Evolutionary conservation across 164 flowering plant species (phyloP), one percentile per base, ranked within the genome.

Genomic region (Stephania cephalantha): DNA sequence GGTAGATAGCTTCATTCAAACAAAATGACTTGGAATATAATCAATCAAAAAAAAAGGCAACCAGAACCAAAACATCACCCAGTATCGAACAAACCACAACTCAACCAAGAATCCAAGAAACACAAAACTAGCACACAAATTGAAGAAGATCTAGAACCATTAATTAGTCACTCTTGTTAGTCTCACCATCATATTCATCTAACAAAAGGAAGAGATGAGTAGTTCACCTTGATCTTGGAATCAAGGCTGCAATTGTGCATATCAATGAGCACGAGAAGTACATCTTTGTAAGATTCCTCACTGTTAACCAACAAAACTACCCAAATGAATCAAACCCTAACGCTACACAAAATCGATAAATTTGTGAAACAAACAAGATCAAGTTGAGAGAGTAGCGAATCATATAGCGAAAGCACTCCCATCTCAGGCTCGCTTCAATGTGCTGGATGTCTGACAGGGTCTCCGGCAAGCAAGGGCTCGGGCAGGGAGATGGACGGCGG

Each of bases 181-280:
- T 25, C 25, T 25, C 25, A 25, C 25, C 25, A 25, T 25, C 25
- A 25, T 25, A 25, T 25, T 25, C 25, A 25, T 25, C 25, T 25
- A 55, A n/a, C 12, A 0, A 61, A 9, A 5, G 17, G 70, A 53
- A 42, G 4, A 66, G 18, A 64, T 9, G n/a, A n/a, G 25, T 25
- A 77, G 74, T 85, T 90, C 96, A 89, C 87, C 83, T 86, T 91
- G 79, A 95, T 90, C 75, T 87, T 91, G 35, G 98, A 94, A 55
- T 95, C 99, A 52, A 91, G 91, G 79, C 90, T 87, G 72, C 98
- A 95, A 71, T 78, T 84, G 76, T 95, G 99, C 85, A 95, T 83
- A 78, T 87, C 85, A 50, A 95, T 91, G 9, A 95, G 86, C 12
- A 88, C 98, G 35, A 90, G 92, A 0, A 97, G 85, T 0, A 95